Conservation (phyloP, 495 filamentous ascomycete species). For the Wilcoxina mikolae region DNA sequence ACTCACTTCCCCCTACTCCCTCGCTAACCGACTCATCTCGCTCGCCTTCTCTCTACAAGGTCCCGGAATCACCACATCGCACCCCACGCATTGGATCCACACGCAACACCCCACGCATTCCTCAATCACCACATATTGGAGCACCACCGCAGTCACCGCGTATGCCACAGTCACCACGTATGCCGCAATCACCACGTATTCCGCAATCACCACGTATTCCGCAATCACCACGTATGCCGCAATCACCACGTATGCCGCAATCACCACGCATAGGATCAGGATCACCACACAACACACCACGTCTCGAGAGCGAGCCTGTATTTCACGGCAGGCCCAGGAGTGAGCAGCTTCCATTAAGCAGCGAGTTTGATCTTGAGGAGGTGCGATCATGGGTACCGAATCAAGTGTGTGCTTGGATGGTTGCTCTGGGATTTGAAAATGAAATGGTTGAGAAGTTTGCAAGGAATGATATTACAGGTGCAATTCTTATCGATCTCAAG, state of each 20-base stretch:
- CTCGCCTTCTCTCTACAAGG: slow-evolving; percentile 33
- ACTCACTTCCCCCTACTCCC: slow-evolving; percentile 22
- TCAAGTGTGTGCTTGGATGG: slow-evolving; percentile 73
- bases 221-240: no score
- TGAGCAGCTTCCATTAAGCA: slow-evolving; percentile 32
- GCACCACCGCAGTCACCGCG: slow-evolving; percentile 17
- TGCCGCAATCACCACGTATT: slow-evolving; percentile 9
- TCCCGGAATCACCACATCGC: slow-evolving; percentile 26
- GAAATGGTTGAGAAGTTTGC: slow-evolving; percentile 67
- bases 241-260: no score
- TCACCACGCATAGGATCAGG: no score
- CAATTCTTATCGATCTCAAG: slow-evolving; percentile 70
- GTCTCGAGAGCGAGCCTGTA: slow-evolving; percentile 30
- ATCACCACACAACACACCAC: slow-evolving; percentile 1
- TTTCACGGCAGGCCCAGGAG: slow-evolving; percentile 29
- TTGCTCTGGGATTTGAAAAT: slow-evolving; percentile 52
- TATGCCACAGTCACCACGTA: slow-evolving; percentile 12
- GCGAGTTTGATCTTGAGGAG: slow-evolving; percentile 42
- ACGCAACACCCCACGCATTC: slow-evolving; percentile 50
- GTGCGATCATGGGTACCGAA: slow-evolving; percentile 52
- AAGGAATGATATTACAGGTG: slow-evolving; percentile 77
- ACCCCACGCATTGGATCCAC: slow-evolving; percentile 43
- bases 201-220: no score
- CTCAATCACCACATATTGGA: no score
- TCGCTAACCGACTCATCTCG: slow-evolving; percentile 30